Base-by-base conservation (phyloP, 1,139 yeast genomes). In the Zhuliangozyma blackwelliae region DNA sequence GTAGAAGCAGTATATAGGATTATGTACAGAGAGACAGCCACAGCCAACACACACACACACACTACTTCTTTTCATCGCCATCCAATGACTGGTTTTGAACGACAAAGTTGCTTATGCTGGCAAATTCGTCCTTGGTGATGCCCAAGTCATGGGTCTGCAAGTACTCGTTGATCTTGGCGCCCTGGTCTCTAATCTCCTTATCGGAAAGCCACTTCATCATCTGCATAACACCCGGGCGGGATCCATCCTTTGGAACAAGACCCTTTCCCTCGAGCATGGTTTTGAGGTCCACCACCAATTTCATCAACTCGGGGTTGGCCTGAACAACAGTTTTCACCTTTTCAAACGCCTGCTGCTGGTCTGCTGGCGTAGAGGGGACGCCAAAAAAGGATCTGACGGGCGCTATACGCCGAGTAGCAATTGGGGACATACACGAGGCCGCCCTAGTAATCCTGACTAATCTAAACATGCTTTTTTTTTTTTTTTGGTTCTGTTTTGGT, bases 171-270 rank as follows among this genome's bases (percentile, higher is more conserved):
- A 68, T 54, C 30, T 54, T 53, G n/a, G 46, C 41, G 28, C 67
- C 52, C 31, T 55, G 52, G 7, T 49, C 55, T 34, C 64, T 58
- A n/a, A 68, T 59, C 12, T 66, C 72, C 41, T 55, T 57, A 39
- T 68, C 70, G 31, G 65, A 51, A 40, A 68, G 53, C 31, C 68
- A 52, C 44, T 57, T 60, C 55, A 68, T 57, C 61, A 68, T 54
- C 40, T 64, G 59, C 39, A 62, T 46, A 52, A 68, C 50, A 12
- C 63, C 58, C 4, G 73, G 73, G 7, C 61, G 59, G 35, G 55
- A 46, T 2, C 57, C 59, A 4, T 61, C 53, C 8, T 31, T 22
- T 7, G 23, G 23, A 9, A 35, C 25, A 33, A 65, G 54, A 13
- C 73, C 73, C 43, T 67, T 68, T 4, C 46, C 48, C 23, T 52